Evolutionary conservation across 1,284 basidiomycete genomes (phyloP), one percentile per base, ranked within the genome.

Genomic region (Cutaneotrichosporon dermatis): DNA sequence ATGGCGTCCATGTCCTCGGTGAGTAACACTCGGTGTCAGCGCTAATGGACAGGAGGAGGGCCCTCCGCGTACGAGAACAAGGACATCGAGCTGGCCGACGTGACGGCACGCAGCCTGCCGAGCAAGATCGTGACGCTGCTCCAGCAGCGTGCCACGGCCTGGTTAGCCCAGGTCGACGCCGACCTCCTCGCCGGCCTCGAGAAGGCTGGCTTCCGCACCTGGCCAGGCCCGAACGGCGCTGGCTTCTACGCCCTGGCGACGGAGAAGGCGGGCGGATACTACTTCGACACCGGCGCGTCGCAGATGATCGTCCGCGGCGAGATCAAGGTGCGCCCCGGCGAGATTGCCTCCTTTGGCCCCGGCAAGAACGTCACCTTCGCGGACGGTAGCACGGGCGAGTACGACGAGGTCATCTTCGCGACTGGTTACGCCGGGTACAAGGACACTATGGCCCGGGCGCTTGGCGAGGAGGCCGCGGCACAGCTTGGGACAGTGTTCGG

Each of bases 321-420:
- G 68, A 88, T 90, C 76, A 88, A 88, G 72, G 76, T 90, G 48
- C 88, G 88, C 75, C 85, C 82, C 66, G 86, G 86, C 51, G 77
- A 81, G 57, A 82, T 87, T 62, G 79, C 82, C n/a, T 65, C 66
- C 1, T 73, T 74, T 51, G 69, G 66, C 39, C 37, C 82, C 0
- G 80, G 83, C 62, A 81, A 74, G 8, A 83, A 83, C 0, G 69
- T 89, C 11, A 79, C 79, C 46, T 90, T 90, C 66, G 82, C 83
- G 57, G 82, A 90, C 62, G 87, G 87, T 4, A 83, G 80, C 16
- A 82, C 83, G 61, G 72, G 88, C 35, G 76, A 83, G 8, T 86
- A 84, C 12, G 88, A 90, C 70, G 81, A 87, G 9, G 83, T 90
- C 34, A 68, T 90, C 13, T 85, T 86, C 72, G 84, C 85, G 3